Evolutionary conservation across 2,329 filamentous ascomycete genomes (phyloP).

Genomic region (Metarhizium humberi): DNA sequence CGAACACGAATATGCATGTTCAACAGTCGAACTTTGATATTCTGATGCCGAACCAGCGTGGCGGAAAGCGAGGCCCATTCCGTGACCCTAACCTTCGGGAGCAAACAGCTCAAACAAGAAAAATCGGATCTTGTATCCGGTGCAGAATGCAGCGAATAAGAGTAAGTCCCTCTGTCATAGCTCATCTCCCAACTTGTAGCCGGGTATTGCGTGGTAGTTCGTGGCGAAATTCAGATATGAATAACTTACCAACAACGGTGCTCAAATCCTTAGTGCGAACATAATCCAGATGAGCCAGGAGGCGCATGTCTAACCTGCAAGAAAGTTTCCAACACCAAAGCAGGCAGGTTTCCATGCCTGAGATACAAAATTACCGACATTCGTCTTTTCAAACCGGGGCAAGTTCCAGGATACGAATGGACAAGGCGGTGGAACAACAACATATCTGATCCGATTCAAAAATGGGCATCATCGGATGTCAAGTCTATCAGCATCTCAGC

Average conservation of each 20-base stretch:
- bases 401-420: conserved; percentile 50
- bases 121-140: conserved; percentile 49
- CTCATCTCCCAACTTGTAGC: background rate
- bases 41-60: conserved; percentile 19
- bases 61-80: conserved; percentile 41
- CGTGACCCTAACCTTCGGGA: conserved; percentile 40
- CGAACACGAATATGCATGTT: background rate
- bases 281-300: conserved; percentile 34
- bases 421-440: conserved; percentile 48
- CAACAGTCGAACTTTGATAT: conserved; percentile 20
- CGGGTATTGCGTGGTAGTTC: background rate
- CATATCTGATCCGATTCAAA: conserved; percentile 44
- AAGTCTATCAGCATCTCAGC: conserved; percentile 43
- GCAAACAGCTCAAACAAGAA: conserved; percentile 47
- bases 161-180: conserved; percentile 29
- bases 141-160: conserved; percentile 55
- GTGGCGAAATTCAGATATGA: background rate
- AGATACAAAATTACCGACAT: conserved; percentile 53
- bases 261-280: conserved; percentile 35
- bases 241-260: background rate
- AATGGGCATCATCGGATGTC: conserved; percentile 44
- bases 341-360: conserved; percentile 46
- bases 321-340: conserved; percentile 39
- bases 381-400: conserved; percentile 47
- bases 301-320: conserved; percentile 45